Evolutionary conservation across 306 rosid species (phyloP), one percentile per base, ranked within the genome.

Genomic region (Mimosa bimucronata): DNA sequence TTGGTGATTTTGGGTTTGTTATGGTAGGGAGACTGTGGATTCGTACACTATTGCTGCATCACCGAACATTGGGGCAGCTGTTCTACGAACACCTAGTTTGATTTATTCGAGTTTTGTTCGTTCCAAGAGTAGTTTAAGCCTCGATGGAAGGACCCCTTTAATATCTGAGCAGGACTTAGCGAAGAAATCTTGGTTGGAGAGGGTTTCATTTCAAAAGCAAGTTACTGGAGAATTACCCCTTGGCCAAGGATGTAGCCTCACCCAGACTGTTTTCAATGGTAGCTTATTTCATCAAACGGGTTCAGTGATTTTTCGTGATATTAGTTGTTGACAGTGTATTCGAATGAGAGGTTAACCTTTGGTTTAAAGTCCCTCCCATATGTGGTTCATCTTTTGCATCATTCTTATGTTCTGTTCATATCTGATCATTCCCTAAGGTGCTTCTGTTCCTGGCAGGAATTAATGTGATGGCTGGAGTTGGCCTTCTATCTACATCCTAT

Each of bases 261-360:
- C 93, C 78, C 94, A 94, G 86, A 94, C 98, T 45, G 77, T 94
- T 83, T 88, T 94, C 81, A 94, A 94, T 75, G 98, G 98, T 91
- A 75, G 80, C 55, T 66, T 71, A 14, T 76, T 53, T 66, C 44
- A 45, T 80, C 21, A 40, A 19, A 8, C 14, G 1, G 31, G 23
- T 10, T 70, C 34, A 41, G 6, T 42, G 46, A 46, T 70, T 42
- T 68, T 11, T 14, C 28, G n/a, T 55, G 5, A 37, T 41, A 34
- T 64, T 31, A 46, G 64, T 31, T 64, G 55, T n/a, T 55, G 3
- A 68, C 45, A 57, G 21, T 57, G 37, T 28, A 37, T 21, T n/a
- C 28, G 75, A 66, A 26, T 19, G 25, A 69, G 25, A 77, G 70
- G 41, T 9, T 77, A 42, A 28, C 21, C 53, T 64, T 69, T 53